A percentile compares a stretch with the other conserved stretches of the same genome.
phyloP scores from a whole-genome alignment of 805 yeast genomes.

The Ogataea degrootiae region DNA sequence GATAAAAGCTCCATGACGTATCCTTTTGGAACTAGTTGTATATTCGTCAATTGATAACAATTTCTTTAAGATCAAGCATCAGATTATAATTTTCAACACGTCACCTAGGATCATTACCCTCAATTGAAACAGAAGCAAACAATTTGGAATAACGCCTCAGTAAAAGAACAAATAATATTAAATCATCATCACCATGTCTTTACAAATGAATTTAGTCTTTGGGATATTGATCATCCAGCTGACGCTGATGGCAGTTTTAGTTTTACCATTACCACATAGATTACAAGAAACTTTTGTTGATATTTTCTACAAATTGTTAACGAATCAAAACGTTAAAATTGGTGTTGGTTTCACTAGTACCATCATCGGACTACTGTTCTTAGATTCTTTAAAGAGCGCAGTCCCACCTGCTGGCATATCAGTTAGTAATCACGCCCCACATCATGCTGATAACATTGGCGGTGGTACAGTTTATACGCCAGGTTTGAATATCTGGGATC shows the following conservation, averaged over 20 bases:
- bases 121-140: too few species aligned
- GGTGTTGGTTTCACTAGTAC: conserved; percentile 36
- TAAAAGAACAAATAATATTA: background rate
- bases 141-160: too few species aligned
- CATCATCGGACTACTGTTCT: conserved; percentile 40
- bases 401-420: conserved; percentile 14
- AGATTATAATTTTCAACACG: too few species aligned
- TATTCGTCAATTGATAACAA: too few species aligned
- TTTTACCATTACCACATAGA: conserved; percentile 46
- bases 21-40: too few species aligned
- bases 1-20: too few species aligned
- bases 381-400: conserved; percentile 37
- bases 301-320: conserved; percentile 26
- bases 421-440: background rate
- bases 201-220: conserved; percentile 33
- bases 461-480: conserved; percentile 2
- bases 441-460: conserved; percentile 1
- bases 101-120: too few species aligned
- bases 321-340: conserved; percentile 36
- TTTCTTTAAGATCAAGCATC: too few species aligned
- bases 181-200: conserved; percentile 19
- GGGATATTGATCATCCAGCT: conserved; percentile 41
- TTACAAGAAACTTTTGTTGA: conserved; percentile 36
- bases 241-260: conserved; percentile 36
- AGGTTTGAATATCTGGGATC: conserved; percentile 27